Conservation (phyloP, 495 filamentous ascomycete species). For the Aspergillus affinis region DNA sequence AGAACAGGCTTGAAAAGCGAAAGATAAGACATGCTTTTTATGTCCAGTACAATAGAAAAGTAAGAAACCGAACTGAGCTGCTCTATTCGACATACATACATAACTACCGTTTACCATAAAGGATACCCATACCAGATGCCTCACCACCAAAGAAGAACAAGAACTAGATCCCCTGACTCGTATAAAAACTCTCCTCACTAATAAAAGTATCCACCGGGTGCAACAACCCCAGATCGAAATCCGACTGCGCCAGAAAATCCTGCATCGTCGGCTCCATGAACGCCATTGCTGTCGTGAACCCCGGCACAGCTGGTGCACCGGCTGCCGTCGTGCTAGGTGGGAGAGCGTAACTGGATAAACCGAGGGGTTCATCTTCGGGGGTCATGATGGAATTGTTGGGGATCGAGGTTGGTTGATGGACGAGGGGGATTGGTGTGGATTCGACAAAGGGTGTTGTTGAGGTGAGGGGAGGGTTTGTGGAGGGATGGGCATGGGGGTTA, state of each 20-base stretch:
- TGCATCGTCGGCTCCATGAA: slow-evolving; percentile 49
- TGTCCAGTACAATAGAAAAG: too few relatives aligned
- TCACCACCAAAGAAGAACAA: not conserved
- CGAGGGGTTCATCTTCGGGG: not conserved
- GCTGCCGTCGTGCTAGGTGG: not conserved
- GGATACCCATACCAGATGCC: not conserved
- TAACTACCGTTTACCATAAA: not conserved
- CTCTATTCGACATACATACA: not conserved
- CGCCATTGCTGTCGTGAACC: slow-evolving; percentile 46
- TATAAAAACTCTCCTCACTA: slow-evolving; percentile 42
- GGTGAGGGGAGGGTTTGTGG: not conserved
- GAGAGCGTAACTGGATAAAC: slow-evolving; percentile 2
- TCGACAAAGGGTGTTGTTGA: not conserved
- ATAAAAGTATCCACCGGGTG: slow-evolving; percentile 45
- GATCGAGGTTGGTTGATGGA: not conserved
- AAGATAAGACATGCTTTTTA: too few relatives aligned
- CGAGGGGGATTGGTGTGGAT: not conserved
- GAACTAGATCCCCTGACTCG: slow-evolving; percentile 31
- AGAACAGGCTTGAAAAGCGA: too few relatives aligned
- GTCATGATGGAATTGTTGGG: not conserved
- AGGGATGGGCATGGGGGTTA: not conserved
- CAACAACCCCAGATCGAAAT: slow-evolving; percentile 41
- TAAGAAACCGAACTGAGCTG: too few relatives aligned
- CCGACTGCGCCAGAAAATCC: slow-evolving; percentile 45
- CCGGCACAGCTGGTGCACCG: slow-evolving; percentile 10